Conservation (phyloP, 1,284 basidiomycete species). For the Clitocybe nebularis region DNA sequence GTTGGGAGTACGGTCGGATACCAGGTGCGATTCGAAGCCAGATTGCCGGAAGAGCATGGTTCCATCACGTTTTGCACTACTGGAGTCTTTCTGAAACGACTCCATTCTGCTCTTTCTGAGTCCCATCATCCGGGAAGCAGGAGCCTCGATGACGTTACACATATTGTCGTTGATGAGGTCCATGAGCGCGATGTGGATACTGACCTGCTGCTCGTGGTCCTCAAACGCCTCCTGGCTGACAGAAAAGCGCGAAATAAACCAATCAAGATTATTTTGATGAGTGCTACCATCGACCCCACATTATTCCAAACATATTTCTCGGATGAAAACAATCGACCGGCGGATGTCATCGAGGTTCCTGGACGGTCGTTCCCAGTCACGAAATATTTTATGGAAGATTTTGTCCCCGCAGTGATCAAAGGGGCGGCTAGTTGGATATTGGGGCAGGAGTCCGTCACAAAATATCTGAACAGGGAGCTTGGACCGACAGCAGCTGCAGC, state of each 20-base stretch:
- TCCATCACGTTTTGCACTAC: constrained; percentile 93
- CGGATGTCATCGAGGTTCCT: constrained; percentile 83
- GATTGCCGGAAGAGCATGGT: constrained; percentile 79
- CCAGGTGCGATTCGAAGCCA: constrained; percentile 89
- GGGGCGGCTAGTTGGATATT: constrained; percentile 64
- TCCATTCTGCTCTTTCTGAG: constrained; percentile 73
- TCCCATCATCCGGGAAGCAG: constrained; percentile 27
- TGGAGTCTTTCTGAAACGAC: constrained; percentile 84
- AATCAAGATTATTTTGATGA: constrained; percentile 92
- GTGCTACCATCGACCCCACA: constrained; percentile 89
- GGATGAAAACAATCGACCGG: constrained; percentile 57
- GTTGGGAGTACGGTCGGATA: constrained; percentile 83
- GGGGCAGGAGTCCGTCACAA: constrained; percentile 69
- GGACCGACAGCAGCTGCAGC: constrained; percentile 31
- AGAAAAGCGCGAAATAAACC: constrained; percentile 72
- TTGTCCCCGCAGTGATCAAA: constrained; percentile 50
- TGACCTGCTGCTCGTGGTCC: constrained; percentile 86
- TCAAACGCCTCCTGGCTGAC: constrained; percentile 82
- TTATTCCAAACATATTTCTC: constrained; percentile 89
- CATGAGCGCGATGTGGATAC: constrained; percentile 97
- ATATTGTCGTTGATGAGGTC: constrained; percentile 94
- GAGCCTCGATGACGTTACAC: constrained; percentile 80
- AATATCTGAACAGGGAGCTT: constrained; percentile 78
- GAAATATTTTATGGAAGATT: constrained; percentile 82
- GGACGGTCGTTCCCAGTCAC: constrained; percentile 90